These are phyloP conservation scores for Mayamaea pseudoterrestris DNA, from an alignment of 108 stramenopile genomes.

Conservation along the genomic window DNA sequence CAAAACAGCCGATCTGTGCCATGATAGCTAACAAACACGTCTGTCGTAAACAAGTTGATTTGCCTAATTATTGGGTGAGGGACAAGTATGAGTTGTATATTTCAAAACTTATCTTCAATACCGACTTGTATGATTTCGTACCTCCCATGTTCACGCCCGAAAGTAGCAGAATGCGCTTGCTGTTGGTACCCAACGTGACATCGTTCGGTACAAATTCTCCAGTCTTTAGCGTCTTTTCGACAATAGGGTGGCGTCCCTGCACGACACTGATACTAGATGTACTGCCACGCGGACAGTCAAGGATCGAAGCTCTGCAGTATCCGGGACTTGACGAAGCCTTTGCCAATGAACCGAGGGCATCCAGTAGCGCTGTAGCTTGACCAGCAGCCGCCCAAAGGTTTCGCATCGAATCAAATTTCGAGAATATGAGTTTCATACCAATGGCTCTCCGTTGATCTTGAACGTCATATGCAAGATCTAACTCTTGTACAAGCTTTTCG, in stretches of 20 bases:
- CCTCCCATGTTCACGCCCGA: slow-evolving; percentile 95
- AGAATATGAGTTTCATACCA: slow-evolving; percentile 90
- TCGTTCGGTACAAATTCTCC: slow-evolving; percentile 95
- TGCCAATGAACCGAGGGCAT: slow-evolving; percentile 90
- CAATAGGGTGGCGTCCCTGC: slow-evolving; percentile 91
- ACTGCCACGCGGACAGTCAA: slow-evolving; percentile 40
- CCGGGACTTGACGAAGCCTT: slow-evolving; percentile 67
- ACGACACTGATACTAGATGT: slow-evolving; percentile 58
- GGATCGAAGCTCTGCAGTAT: slow-evolving; percentile 54
- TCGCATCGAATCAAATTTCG: slow-evolving; percentile 83
- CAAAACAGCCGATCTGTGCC: slow-evolving; percentile 96
- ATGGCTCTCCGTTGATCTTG: slow-evolving; percentile 76
- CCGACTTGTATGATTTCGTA: too few relatives aligned
- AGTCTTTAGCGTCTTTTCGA: slow-evolving; percentile 62
- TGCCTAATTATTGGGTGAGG: slow-evolving; percentile 28
- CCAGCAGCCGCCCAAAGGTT: slow-evolving; percentile 80
- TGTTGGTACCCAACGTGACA: slow-evolving; percentile 47
- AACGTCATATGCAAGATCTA: slow-evolving; percentile 72
- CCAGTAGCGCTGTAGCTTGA: slow-evolving; percentile 80
- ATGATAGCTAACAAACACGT: slow-evolving; percentile 93
- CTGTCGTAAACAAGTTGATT: slow-evolving; percentile 93
- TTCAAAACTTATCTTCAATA: background rate
- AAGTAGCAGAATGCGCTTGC: slow-evolving; percentile 68
- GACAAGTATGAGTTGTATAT: background rate
- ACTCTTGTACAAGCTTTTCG: slow-evolving; percentile 53